phyloP scores from a whole-genome alignment of 176 grass and related monocot species.

The Hordeum marinum region DNA sequence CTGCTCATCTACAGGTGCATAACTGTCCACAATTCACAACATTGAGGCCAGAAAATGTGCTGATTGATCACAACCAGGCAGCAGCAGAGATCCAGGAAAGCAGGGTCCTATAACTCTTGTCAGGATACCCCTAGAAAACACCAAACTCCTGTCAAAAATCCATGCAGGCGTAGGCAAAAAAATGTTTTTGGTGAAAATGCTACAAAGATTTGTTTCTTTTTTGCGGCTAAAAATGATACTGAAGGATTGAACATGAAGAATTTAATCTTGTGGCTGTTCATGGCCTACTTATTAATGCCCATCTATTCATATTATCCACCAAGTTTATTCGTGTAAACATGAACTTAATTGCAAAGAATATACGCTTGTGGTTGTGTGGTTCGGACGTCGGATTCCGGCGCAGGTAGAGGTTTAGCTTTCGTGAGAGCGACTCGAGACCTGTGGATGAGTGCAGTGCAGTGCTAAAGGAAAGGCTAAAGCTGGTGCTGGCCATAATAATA shows the following conservation, averaged over 20 bases:
- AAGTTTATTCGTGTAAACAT: neutral
- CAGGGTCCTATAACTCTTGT: neutral
- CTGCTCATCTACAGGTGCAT: neutral
- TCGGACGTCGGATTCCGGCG: neutral
- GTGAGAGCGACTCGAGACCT: neutral
- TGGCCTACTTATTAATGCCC: too few species aligned
- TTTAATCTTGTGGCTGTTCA: neutral
- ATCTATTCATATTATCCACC: too few species aligned
- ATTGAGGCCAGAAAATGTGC: neutral
- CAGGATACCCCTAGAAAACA: too few species aligned
- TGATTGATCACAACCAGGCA: neutral
- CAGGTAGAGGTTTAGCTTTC: neutral
- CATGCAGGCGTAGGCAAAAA: neutral
- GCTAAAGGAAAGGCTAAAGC: neutral
- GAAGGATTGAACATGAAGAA: neutral
- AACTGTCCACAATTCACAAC: neutral
- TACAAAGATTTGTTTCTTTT: too few species aligned
- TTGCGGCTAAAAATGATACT: too few species aligned
- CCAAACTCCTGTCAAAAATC: neutral
- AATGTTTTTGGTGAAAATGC: too few species aligned
- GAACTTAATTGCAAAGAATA: neutral
- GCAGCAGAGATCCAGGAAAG: neutral
- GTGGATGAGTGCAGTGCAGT: neutral
- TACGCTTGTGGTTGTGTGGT: neutral
- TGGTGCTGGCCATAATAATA: too few species aligned